Base-by-base conservation (phyloP, 1,139 yeast species). In the Zygoascus hellenicus region DNA sequence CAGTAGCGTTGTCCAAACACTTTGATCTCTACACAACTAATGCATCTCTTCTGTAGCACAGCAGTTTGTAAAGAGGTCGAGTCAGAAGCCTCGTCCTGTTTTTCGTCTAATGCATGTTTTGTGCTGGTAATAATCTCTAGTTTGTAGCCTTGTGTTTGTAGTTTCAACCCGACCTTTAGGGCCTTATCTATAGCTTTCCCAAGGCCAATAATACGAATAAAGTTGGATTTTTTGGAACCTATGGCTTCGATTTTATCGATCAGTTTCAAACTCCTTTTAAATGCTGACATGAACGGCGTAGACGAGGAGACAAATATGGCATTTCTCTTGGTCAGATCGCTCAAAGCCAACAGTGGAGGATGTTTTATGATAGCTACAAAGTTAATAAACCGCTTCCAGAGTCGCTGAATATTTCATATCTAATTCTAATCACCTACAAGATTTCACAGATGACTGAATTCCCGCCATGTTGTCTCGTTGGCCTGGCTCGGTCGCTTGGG, bases 101-200 rank as follows among this genome's bases (percentile, higher is more conserved):
- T 38, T 29, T 58, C 61, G 40, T 58, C 61, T 9, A 48, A 41
- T 9, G 57, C 60, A 10, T 43, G 30, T 13, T 56, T 57, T 5
- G 61, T 57, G 2, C 60, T 58, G 9, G 58, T 54, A 17, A 37
- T 42, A 9, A 58, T 47, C 11, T 58, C 60, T 2, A 58, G 53
- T n/a, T 48, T 42, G 38, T 59, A 54, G 10, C 62, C 61, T 6
- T 56, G 50, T 14, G 45, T 49, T 39, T 55, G 59, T 28, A 65
- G 58, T 44, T 64, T 58, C 29, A 58, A 45, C 1, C 61, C 68
- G 3, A 66, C 51, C 17, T 60, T 54, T 38, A 63, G 50, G 9
- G 60, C 66, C 31, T 52, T 50, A 38, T 62, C 65, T 15, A 64
- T 62, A 9, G 68, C 65, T 30, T 58, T 55, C 3, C 70, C 70